Conservation (phyloP, 2,329 filamentous ascomycete species). For the Botryosphaeria dothidea region DNA sequence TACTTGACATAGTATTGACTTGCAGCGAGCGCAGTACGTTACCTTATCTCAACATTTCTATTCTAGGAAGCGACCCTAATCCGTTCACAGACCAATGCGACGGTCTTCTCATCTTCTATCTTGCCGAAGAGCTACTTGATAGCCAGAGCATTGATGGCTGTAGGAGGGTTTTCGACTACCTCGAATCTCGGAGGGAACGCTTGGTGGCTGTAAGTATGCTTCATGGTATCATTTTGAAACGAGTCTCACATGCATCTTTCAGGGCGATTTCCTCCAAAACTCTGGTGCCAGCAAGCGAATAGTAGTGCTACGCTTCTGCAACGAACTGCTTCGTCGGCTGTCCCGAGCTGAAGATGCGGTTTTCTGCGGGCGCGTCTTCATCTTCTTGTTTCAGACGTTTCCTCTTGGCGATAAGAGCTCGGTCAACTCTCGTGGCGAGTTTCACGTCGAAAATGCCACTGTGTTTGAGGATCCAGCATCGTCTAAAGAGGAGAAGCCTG, state of each 20-base stretch:
- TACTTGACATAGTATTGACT: slow-evolving; percentile 87
- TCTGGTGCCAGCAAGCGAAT: slow-evolving; percentile 67
- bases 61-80: slow-evolving; percentile 24
- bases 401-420: slow-evolving; percentile 95
- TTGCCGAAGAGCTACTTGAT: slow-evolving; percentile 93
- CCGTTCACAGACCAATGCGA: slow-evolving; percentile 58
- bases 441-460: slow-evolving; percentile 92
- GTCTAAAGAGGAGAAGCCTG: slow-evolving; percentile 39
- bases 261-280: slow-evolving; percentile 16
- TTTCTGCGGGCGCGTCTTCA: slow-evolving; percentile 96
- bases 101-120: slow-evolving; percentile 79
- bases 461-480: slow-evolving; percentile 66
- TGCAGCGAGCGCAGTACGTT: slow-evolving; percentile 78
- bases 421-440: slow-evolving; percentile 93
- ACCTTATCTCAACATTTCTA: neutral
- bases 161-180: slow-evolving; percentile 86
- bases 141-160: slow-evolving; percentile 94
- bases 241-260: neutral
- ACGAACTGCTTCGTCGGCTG: slow-evolving; percentile 87
- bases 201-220: slow-evolving; percentile 68
- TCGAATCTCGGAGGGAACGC: slow-evolving; percentile 88
- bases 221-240: neutral
- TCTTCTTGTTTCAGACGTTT: slow-evolving; percentile 98
- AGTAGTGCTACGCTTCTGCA: slow-evolving; percentile 89
- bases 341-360: slow-evolving; percentile 97